Base-by-base conservation (phyloP, 1,139 yeast genomes). In the Suhomyces bolitotheri region DNA sequence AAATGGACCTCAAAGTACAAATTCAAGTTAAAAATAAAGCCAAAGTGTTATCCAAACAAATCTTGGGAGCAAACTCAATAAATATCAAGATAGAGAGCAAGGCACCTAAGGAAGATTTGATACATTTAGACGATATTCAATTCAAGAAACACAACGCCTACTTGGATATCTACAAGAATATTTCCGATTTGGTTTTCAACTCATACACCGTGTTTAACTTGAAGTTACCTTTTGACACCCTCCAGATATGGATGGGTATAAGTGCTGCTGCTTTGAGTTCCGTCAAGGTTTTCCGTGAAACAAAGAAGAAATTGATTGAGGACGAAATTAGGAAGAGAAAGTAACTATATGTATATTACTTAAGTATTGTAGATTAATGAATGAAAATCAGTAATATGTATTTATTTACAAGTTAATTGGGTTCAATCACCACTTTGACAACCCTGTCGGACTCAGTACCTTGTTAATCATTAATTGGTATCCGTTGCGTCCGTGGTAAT, bases 221-320 rank as follows among this genome's bases (percentile, higher is more conserved):
- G 41, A 51, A 57, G 14, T 58, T 71, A 31, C 76, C 74, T 5
- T 71, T 71, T 49, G 62, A 56, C 23, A 70, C 76, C 27, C 47
- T 67, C 29, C 76, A 71, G 46, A 70, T 70, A 16, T 71, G 75
- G 76, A 64, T 70, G 68, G 76, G 76, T 7, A 65, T 71, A 24
- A 56, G 62, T 45, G 75, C 76, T 7, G 56, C 73, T 7, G 40
- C 53, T 12, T 57, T 71, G 44, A 66, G 74, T 46, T 58, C 67
- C 6, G 46, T 59, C 33, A 71, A 70, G 50, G 48, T 71, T 22
- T 71, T 56, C 48, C 54, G 76, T 23, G 74, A 70, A 43, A 65
- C 71, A 3, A 65, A 62, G 44, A 55, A 52, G 46, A 52, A 41
- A 25, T 43, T 62, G 41, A 38, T 56, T 21, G 60, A 54, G 32